A percentile compares a stretch with the other conserved stretches of the same genome.
Evolutionary conservation across 1,284 basidiomycete genomes (phyloP).

Genomic region (Austroboletus olivaceoglutinosus): DNA sequence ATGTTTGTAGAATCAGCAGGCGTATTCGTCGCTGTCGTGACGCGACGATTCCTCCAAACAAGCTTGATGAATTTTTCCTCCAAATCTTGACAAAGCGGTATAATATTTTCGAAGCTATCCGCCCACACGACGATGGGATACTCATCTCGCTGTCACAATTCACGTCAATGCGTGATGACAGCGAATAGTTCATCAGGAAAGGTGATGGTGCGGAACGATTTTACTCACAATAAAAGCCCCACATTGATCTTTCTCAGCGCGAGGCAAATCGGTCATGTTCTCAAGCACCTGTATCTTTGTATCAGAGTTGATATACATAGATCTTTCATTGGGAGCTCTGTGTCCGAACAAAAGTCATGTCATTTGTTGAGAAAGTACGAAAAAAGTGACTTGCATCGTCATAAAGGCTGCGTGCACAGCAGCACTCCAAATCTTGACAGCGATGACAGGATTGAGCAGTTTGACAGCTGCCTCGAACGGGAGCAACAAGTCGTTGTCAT

Average conservation of each 20-base stretch:
- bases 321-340: conserved; percentile 16
- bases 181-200: no score
- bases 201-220: neutral
- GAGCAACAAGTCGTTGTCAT: conserved; percentile 61
- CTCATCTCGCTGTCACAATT: conserved; percentile 57
- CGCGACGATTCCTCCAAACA: conserved; percentile 56
- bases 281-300: conserved; percentile 73
- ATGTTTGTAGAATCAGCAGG: conserved; percentile 12
- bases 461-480: conserved; percentile 71
- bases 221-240: conserved; percentile 73
- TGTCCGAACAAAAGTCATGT: neutral
- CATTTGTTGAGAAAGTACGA: no score
- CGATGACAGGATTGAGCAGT: conserved; percentile 74
- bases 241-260: conserved; percentile 79
- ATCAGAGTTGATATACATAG: conserved; percentile 63
- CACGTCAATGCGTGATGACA: neutral
- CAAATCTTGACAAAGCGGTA: conserved; percentile 68
- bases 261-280: conserved; percentile 62
- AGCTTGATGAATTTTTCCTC: conserved; percentile 79
- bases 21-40: neutral
- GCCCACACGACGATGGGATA: conserved; percentile 75
- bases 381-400: conserved; percentile 23
- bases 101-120: conserved; percentile 68
- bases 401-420: conserved; percentile 78
- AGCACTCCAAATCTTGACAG: conserved; percentile 76